These are phyloP conservation scores for Hemileccinum impolitum DNA, from an alignment of 768 basidiomycete genomes.

Conservation along the genomic window DNA sequence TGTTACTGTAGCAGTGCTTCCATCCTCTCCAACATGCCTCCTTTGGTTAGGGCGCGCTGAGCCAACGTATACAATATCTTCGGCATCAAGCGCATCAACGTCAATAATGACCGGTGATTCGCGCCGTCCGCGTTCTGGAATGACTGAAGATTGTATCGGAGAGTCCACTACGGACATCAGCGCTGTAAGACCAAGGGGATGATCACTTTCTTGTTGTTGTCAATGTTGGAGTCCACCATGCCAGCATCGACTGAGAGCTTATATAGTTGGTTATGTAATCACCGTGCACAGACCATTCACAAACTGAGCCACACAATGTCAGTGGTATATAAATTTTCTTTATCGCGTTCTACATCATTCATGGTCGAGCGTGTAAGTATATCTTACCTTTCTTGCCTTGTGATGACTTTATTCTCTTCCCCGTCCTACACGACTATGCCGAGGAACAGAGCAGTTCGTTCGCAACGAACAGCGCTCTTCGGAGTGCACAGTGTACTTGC, in stretches of 20 bases:
- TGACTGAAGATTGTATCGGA: not conserved
- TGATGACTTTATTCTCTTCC: slow-evolving; percentile 88
- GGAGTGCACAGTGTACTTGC: slow-evolving; percentile 76
- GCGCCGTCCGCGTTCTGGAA: slow-evolving; percentile 12
- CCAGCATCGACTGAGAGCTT: not conserved
- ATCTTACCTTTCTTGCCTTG: not conserved
- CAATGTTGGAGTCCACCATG: slow-evolving; percentile 12
- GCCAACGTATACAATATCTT: slow-evolving; percentile 28
- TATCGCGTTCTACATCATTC: not conserved
- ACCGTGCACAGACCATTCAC: slow-evolving; percentile 30
- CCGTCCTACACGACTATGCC: slow-evolving; percentile 89
- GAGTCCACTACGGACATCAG: slow-evolving; percentile 23
- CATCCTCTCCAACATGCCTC: slow-evolving; percentile 24
- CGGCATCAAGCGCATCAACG: slow-evolving; percentile 40
- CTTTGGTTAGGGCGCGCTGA: slow-evolving; percentile 25
- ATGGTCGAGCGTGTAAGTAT: slow-evolving; percentile 14
- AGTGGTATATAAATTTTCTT: slow-evolving; percentile 27
- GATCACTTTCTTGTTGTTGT: slow-evolving; percentile 14
- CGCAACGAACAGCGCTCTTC: slow-evolving; percentile 67
- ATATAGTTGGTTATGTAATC: slow-evolving; percentile 26
- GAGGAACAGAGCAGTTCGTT: slow-evolving; percentile 78
- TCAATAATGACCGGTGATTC: slow-evolving; percentile 39
- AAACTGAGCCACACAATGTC: slow-evolving; percentile 26
- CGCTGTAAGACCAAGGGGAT: not conserved
- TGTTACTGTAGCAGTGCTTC: slow-evolving; percentile 14